Evolutionary conservation across 768 basidiomycete species (phyloP), one percentile per base, ranked within the genome.

Genomic region (Inosperma sp.): DNA sequence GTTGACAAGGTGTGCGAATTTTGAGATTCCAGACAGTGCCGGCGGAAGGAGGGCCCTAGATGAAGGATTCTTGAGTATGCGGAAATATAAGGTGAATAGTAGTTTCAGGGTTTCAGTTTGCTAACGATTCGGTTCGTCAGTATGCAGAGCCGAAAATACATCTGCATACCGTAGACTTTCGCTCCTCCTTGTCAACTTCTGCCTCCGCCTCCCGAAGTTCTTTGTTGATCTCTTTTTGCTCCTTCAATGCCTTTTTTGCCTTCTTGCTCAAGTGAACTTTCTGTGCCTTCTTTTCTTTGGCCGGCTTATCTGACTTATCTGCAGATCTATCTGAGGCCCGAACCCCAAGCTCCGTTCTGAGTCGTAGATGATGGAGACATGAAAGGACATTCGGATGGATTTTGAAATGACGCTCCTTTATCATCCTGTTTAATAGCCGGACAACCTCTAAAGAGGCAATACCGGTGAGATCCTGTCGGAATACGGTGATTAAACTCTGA

Each of bases 21-120:
- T 85, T 3, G 93, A 84, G 60, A 98, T 88, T 54, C 96, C 96
- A 61, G 87, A 84, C 56, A 99, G 75, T 35, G 93, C 94, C 26
- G 88, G 80, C 17, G 92, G 84, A 12, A 98, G 77, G 7, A 98
- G 77, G 14, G 83, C 80, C 2, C 88, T 88, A 26, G 86, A 83
- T 19, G 72, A 75, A 9, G 89, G 83, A 64, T 82, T 84, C 70
- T 98, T 99, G 58, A 99, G 75, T 59, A 98, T 88, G 55, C 88
- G 85, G 71, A 99, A 98, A 72, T 99, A 99, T 40, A 99, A 76
- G 14, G 93, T 92, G 67, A 99, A 99, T 40, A 98, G 78, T 56
- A 97, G 83, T 67, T 99, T 98, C 58, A 99, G 77, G 44, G 95
- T 97, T 74, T 99, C 96, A 16, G 94, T 98, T 77, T 96, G 94